Conservation (phyloP, 2,329 filamentous ascomycete species). For the Thielaviopsis punctulata region DNA sequence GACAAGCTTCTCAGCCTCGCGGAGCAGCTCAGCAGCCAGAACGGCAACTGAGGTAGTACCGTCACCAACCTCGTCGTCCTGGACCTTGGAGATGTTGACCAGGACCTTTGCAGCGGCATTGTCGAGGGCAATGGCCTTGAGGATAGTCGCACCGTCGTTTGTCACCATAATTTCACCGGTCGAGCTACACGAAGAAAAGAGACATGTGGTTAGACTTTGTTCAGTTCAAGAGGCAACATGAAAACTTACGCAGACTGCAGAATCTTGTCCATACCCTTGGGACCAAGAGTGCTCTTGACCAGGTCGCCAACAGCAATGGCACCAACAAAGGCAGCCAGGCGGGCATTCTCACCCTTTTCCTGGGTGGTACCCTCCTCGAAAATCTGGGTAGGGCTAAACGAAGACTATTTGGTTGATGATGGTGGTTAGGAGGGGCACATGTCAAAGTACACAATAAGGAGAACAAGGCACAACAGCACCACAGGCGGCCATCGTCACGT, state of each 20-base stretch:
- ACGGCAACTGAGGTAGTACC: conserved; percentile 97
- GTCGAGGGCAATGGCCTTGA: conserved; percentile 95
- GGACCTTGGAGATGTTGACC: conserved; percentile 98
- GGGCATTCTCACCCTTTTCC: conserved; percentile 98
- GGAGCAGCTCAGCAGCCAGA: conserved; percentile 80
- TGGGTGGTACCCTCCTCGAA: conserved; percentile 93
- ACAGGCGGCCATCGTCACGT: not conserved
- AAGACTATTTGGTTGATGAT: conserved; percentile 17
- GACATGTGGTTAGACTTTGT: conserved; percentile 7
- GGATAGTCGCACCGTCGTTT: conserved; percentile 94
- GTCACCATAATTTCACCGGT: conserved; percentile 97
- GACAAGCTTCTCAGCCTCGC: conserved; percentile 92
- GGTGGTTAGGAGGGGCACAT: conserved; percentile 10
- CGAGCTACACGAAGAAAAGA: conserved; percentile 37
- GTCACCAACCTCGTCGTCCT: conserved; percentile 96
- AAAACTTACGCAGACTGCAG: conserved; percentile 71
- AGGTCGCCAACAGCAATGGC: conserved; percentile 95
- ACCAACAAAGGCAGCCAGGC: conserved; percentile 93
- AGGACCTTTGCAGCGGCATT: conserved; percentile 96
- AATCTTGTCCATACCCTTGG: conserved; percentile 99
- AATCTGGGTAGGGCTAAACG: conserved; percentile 86
- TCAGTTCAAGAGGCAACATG: not conserved
- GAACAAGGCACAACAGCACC: not conserved
- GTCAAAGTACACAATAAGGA: not conserved
- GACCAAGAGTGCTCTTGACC: conserved; percentile 91